Conservation (phyloP, 2,329 filamentous ascomycete genomes). For the Hymenoscyphus linearis region DNA sequence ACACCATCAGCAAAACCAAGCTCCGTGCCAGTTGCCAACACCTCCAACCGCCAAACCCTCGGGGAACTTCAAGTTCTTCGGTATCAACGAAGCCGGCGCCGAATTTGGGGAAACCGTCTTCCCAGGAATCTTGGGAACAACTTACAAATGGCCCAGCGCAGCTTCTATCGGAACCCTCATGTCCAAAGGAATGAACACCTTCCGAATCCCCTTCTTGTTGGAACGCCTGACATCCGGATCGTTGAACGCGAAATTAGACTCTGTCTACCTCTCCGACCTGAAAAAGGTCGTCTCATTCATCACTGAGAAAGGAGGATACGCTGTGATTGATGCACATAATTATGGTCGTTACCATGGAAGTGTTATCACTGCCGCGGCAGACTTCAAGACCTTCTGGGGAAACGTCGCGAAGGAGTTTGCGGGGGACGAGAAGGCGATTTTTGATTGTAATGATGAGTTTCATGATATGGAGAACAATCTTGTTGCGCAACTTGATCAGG, state of each 20-base stretch:
- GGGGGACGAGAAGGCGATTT: slow-evolving; percentile 33
- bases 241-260: slow-evolving; percentile 41
- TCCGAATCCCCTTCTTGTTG: slow-evolving; percentile 19
- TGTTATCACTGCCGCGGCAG: slow-evolving; percentile 33
- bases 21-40: not conserved
- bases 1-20: not conserved
- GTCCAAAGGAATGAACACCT: not conserved
- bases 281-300: not conserved
- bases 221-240: slow-evolving; percentile 47
- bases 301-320: slow-evolving; percentile 36
- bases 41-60: not conserved
- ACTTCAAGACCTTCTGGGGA: slow-evolving; percentile 39
- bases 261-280: not conserved
- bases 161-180: not conserved
- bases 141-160: slow-evolving; percentile 51
- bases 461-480: slow-evolving; percentile 35
- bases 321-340: slow-evolving; percentile 46
- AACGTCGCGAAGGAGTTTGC: slow-evolving; percentile 36
- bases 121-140: slow-evolving; percentile 45
- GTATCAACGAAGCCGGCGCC: slow-evolving; percentile 46
- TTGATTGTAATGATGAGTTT: slow-evolving; percentile 43
- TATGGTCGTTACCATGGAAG: slow-evolving; percentile 43
- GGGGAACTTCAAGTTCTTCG: slow-evolving; percentile 10
- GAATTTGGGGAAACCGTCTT: slow-evolving; percentile 53
- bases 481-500: slow-evolving; percentile 35